Conservation (phyloP, 257 asterid species). For the Paulownia fortunei region DNA sequence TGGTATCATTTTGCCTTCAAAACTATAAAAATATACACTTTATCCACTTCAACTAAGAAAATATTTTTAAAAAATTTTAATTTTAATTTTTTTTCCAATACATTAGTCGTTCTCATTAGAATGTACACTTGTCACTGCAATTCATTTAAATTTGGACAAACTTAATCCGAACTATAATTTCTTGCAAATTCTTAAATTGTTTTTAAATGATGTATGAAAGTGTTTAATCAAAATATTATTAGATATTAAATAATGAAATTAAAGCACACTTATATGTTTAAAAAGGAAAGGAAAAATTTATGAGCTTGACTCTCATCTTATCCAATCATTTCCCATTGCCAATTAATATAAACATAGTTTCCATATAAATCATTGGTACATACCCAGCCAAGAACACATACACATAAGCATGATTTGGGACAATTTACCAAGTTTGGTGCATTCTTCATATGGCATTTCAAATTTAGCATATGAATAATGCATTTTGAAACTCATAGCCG, state of each 20-base stretch:
- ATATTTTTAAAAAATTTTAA: no score
- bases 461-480: background rate
- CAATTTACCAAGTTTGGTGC: constrained; percentile 10
- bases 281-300: background rate
- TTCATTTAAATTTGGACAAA: no score
- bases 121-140: no score
- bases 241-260: background rate
- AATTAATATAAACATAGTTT: background rate
- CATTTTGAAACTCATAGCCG: constrained; percentile 18
- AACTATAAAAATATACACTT: no score
- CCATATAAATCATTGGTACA: background rate
- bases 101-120: no score
- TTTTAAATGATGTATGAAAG: background rate
- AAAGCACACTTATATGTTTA: no score
- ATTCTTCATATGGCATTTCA: background rate
- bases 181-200: background rate
- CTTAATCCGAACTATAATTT: no score
- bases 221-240: no score
- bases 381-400: background rate
- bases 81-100: no score
- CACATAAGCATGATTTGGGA: background rate
- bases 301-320: background rate
- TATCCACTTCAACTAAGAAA: no score
- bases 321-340: background rate
- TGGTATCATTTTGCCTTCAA: no score